Conservation (phyloP, 768 basidiomycete species). For the Porphyrellus cyaneotinctus region DNA sequence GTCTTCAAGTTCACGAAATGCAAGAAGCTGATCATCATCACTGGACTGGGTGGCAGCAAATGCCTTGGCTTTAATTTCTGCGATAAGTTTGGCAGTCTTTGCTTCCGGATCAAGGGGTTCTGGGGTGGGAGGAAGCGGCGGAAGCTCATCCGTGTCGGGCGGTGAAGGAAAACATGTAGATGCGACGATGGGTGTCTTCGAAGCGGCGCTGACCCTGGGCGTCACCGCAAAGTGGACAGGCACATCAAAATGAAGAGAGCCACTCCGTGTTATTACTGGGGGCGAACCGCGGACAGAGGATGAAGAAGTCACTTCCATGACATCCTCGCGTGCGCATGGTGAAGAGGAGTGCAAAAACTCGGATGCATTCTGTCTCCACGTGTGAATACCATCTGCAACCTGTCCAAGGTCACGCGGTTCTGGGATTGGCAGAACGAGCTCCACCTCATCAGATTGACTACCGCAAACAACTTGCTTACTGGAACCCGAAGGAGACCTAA, state of each 20-base stretch:
- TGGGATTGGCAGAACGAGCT: constrained; percentile 38
- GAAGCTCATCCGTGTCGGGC: constrained; percentile 18
- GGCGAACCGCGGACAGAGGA: constrained; percentile 10
- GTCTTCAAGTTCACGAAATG: constrained; percentile 44
- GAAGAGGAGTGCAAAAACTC: constrained; percentile 13
- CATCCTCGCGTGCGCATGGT: neutral
- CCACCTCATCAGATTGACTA: constrained; percentile 65
- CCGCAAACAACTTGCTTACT: constrained; percentile 47
- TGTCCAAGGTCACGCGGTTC: constrained; percentile 25
- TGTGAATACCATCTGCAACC: constrained; percentile 38
- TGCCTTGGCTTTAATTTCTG: constrained; percentile 60
- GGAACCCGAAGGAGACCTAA: constrained; percentile 19
- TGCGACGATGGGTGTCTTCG: constrained; percentile 13
- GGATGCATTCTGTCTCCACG: constrained; percentile 39
- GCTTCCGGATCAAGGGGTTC: constrained; percentile 28
- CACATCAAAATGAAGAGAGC: constrained; percentile 7
- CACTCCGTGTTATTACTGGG: neutral
- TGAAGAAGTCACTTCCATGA: constrained; percentile 14
- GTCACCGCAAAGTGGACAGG: constrained; percentile 1
- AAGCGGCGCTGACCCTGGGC: constrained; percentile 2
- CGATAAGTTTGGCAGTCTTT: constrained; percentile 58
- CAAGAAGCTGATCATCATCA: constrained; percentile 37
- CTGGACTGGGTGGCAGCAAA: constrained; percentile 44
- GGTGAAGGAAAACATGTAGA: constrained; percentile 21
- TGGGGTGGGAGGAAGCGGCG: constrained; percentile 30